Conservation (phyloP, 805 yeast species). For the Cyberlindnera misumaiensis region DNA sequence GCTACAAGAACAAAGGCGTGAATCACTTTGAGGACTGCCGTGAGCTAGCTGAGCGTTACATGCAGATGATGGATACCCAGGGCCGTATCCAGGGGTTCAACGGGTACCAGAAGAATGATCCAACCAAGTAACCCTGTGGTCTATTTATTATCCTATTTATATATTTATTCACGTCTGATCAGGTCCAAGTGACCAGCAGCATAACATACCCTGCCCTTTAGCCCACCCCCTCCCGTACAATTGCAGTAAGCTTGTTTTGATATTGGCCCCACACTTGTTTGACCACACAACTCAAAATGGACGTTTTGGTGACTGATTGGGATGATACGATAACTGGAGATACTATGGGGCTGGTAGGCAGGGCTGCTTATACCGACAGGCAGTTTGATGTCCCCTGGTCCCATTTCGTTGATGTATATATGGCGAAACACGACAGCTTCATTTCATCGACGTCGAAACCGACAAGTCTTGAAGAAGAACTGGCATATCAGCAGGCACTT, state of each 20-base stretch:
- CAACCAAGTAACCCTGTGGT: slow-evolving; percentile 44
- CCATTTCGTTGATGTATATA: slow-evolving; percentile 39
- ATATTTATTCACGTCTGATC: not conserved
- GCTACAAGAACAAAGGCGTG: slow-evolving; percentile 54
- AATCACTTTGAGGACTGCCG: slow-evolving; percentile 76
- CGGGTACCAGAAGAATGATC: slow-evolving; percentile 88
- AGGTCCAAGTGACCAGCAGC: too few relatives aligned
- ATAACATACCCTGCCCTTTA: too few relatives aligned
- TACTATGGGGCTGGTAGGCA: slow-evolving; percentile 46
- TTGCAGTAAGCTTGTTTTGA: too few relatives aligned
- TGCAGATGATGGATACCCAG: slow-evolving; percentile 62
- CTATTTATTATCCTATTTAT: slow-evolving; percentile 4
- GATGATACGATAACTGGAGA: slow-evolving; percentile 62
- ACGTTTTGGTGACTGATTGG: slow-evolving; percentile 47
- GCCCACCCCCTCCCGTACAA: too few relatives aligned
- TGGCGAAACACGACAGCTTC: slow-evolving; percentile 30
- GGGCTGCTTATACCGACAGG: slow-evolving; percentile 38
- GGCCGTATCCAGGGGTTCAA: slow-evolving; percentile 65
- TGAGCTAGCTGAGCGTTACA: slow-evolving; percentile 66
- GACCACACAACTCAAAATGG: slow-evolving; percentile 2
- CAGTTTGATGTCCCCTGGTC: slow-evolving; percentile 32
- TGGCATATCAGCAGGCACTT: slow-evolving; percentile 38
- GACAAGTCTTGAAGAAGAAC: slow-evolving; percentile 33
- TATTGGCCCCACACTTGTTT: not conserved
- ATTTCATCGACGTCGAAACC: slow-evolving; percentile 25